Percentiles rank a stretch among this genome's conserved stretches.
Evolutionary conservation across 2,329 filamentous ascomycete species (phyloP).

Genomic region (Rutstroemia sydowiana): DNA sequence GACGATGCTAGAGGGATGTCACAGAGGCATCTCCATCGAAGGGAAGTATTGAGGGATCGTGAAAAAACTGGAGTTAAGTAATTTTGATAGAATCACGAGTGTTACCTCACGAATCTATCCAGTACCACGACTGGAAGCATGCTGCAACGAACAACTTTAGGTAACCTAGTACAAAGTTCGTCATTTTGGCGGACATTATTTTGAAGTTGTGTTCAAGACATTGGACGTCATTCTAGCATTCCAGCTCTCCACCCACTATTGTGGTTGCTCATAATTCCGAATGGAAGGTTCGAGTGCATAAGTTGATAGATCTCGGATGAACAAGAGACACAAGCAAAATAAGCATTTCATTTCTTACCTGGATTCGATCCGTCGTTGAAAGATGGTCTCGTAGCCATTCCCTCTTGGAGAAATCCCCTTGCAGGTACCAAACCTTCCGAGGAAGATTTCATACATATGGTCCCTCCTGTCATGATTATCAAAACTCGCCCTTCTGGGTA

Average conservation of each 20-base stretch:
- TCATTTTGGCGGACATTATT: background rate
- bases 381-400: slow-evolving; percentile 55
- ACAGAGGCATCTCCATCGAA: background rate
- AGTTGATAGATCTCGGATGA: background rate
- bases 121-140: background rate
- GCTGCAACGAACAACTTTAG: background rate
- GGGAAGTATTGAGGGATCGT: too few species aligned
- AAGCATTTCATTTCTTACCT: slow-evolving; percentile 24
- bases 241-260: background rate
- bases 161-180: slow-evolving; percentile 3
- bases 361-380: slow-evolving; percentile 61
- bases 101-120: background rate
- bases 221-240: slow-evolving; percentile 3
- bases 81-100: background rate
- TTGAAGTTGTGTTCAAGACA: background rate
- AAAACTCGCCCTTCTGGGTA: slow-evolving; percentile 54
- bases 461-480: slow-evolving; percentile 59
- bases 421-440: slow-evolving; percentile 55
- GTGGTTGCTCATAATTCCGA: background rate
- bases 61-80: background rate
- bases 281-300: background rate
- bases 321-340: background rate
- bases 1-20: slow-evolving; percentile 2
- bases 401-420: slow-evolving; percentile 54
- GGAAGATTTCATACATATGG: slow-evolving; percentile 65